Percentiles rank a stretch among this genome's conserved stretches.
Conservation (phyloP, 139 green algal species). For the Limnomonas spitsbergensis region DNA sequence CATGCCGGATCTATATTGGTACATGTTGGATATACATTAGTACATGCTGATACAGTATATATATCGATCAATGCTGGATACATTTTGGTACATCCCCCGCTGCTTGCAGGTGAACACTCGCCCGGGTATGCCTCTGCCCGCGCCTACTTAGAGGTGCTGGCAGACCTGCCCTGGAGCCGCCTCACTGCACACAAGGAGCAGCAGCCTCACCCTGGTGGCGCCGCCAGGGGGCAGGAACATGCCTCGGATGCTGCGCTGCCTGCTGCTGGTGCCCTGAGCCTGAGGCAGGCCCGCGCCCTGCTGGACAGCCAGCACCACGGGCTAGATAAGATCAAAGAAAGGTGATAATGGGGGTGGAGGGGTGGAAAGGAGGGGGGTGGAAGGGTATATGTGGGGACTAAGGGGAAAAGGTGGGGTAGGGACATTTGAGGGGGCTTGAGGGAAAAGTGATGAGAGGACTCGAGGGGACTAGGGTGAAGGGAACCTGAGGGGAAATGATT, state of each 20-base stretch:
- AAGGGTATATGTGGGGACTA: no score
- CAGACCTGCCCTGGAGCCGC: constrained; percentile 70
- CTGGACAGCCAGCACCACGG: constrained; percentile 92
- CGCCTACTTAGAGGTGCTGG: constrained; percentile 71
- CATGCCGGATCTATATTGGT: no score
- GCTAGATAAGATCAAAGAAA: constrained; percentile 86
- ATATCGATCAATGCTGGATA: no score
- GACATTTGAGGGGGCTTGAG: no score
- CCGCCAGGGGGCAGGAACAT: constrained; percentile 16
- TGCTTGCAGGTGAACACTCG: constrained; percentile 49
- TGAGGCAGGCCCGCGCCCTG: constrained; percentile 43
- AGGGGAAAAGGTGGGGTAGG: no score
- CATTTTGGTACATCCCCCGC: no score
- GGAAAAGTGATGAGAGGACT: no score
- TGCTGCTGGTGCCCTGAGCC: constrained; percentile 26
- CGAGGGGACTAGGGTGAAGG: no score
- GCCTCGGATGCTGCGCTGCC: not conserved
- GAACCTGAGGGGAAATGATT: no score
- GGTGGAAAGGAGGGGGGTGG: not conserved
- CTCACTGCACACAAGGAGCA: constrained; percentile 13
- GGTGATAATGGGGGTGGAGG: constrained; percentile 51
- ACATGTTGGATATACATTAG: no score
- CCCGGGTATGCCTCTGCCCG: constrained; percentile 53
- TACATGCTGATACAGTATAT: no score
- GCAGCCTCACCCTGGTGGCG: constrained; percentile 11